These are phyloP conservation scores for Boletus rubescentipes DNA, from an alignment of 768 basidiomycete genomes.

Conservation along the genomic window DNA sequence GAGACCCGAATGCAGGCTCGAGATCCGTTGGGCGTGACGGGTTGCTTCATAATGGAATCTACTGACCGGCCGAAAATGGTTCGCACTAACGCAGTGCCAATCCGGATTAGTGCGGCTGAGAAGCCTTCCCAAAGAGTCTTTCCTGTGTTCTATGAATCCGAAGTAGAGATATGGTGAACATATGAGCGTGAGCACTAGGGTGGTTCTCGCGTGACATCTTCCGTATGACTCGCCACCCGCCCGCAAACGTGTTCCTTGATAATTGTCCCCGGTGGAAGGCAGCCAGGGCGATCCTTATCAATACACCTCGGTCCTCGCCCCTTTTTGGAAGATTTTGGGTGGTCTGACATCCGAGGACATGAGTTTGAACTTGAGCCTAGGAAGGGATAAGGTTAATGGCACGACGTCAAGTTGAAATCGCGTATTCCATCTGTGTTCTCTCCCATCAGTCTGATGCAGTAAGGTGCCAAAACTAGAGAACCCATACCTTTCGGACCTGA, in stretches of 20 bases:
- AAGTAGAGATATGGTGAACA: conserved; percentile 9
- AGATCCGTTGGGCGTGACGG: conserved; percentile 19
- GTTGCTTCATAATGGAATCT: conserved; percentile 13
- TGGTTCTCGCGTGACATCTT: conserved; percentile 18
- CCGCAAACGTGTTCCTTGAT: conserved; percentile 7
- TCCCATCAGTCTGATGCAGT: conserved; percentile 13
- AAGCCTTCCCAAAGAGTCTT: conserved; percentile 14
- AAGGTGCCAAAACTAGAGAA: conserved; percentile 1
- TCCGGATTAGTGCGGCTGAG: conserved; percentile 28
- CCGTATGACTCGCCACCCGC: conserved; percentile 16
- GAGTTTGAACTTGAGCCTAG: neutral
- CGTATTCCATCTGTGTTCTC: conserved; percentile 10
- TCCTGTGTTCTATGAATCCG: conserved; percentile 4
- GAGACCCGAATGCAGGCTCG: conserved; percentile 17
- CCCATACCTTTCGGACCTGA: neutral
- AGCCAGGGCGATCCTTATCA: conserved; percentile 28
- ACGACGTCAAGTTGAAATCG: conserved; percentile 12
- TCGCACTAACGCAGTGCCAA: conserved; percentile 20
- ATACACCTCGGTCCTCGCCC: conserved; percentile 24
- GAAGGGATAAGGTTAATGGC: conserved; percentile 20
- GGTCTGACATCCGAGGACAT: conserved; percentile 23
- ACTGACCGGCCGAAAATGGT: conserved; percentile 19
- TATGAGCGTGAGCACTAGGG: conserved; percentile 24
- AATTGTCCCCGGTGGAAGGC: conserved; percentile 10
- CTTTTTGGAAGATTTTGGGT: conserved; percentile 11